phyloP scores from a whole-genome alignment of 2,329 filamentous ascomycete genomes.

The Aspergillus persii region DNA sequence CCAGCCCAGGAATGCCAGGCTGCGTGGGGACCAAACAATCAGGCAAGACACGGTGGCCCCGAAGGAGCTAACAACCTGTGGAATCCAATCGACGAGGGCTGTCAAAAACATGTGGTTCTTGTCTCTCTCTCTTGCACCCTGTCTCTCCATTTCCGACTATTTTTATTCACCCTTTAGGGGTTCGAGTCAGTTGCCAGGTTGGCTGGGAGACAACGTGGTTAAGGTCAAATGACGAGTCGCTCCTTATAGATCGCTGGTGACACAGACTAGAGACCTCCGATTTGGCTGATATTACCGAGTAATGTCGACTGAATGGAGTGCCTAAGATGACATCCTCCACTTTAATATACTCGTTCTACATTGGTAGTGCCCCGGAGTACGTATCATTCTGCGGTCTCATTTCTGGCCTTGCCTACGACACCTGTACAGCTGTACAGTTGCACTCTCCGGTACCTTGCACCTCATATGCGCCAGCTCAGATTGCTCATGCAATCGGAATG shows the following conservation, averaged over 20 bases:
- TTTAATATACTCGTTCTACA: neutral
- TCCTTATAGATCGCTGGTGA: neutral
- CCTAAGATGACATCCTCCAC: neutral
- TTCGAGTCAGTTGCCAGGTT: no score
- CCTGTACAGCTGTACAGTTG: no score
- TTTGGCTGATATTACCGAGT: neutral
- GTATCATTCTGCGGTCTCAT: neutral
- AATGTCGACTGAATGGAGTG: no score
- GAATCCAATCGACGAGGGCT: neutral
- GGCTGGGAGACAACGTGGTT: neutral
- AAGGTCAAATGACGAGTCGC: neutral
- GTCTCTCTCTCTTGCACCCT: neutral
- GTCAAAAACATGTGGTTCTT: neutral
- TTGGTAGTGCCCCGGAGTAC: neutral
- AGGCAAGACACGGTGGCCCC: neutral
- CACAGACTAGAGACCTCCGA: neutral
- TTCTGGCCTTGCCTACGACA: neutral
- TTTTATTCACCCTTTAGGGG: neutral
- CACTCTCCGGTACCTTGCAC: neutral
- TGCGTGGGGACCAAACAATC: neutral
- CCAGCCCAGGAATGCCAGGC: no score
- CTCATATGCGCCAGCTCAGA: neutral
- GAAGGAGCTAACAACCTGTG: neutral
- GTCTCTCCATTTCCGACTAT: neutral
- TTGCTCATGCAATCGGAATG: neutral